Evolutionary conservation across 1,284 basidiomycete genomes (phyloP), one percentile per base, ranked within the genome.

Genomic region (Ceratobasidium sp.): DNA sequence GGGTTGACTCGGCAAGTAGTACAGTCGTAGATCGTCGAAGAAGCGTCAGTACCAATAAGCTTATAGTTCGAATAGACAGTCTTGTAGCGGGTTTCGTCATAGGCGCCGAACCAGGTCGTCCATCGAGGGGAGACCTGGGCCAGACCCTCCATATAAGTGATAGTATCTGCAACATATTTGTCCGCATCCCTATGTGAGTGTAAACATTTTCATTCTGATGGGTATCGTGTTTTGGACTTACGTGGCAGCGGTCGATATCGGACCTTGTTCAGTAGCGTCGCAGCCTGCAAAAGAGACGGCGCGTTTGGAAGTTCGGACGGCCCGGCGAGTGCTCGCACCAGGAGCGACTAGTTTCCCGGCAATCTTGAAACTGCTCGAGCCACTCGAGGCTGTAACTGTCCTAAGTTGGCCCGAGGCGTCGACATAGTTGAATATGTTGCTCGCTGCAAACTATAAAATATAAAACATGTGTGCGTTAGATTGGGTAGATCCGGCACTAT

Each of bases 91-190:
- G 47, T n/a, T 15, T 32, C 20, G 3, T 43, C 45, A 22, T 53
- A 70, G 15, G 60, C 22, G 7, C 69, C 69, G 22, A 70, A 70
- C 69, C 69, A 70, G 32, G 69, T 70, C 17, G 50, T 62, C 29
- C 68, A 70, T 5, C 68, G 58, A 17, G 68, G 40, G 3, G 68
- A 62, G 22, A 35, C 56, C 1, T 57, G 42, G 15, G 68, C 42
- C 17, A 58, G 58, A 8, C 68, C 43, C 12, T 20, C 42, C 3
- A 64, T 20, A 22, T 64, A 53, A 22, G 53, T 54, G 53, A 55
- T 56, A 17, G 50, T 57, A 22, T 55, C 50, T 25, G 67, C 29
- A 6, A 67, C 65, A 31, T 71, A 71, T 5, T 57, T 69, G n/a
- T 68, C 34, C 15, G 69, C 47, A 22, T 8, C 45, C 7, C 45